phyloP scores from a whole-genome alignment of 164 flowering plant species.

The Amborella trichopoda region DNA sequence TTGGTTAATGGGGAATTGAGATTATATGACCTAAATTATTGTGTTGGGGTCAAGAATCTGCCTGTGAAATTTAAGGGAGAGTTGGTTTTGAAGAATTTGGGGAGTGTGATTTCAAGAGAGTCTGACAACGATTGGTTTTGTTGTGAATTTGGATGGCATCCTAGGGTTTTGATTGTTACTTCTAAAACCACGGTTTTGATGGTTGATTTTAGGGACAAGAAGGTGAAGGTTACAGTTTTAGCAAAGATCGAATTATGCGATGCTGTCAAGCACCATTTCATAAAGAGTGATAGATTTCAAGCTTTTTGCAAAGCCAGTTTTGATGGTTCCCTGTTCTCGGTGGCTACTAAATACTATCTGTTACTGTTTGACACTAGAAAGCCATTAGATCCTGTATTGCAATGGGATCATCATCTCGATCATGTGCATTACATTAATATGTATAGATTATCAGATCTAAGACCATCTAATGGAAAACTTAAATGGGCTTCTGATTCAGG shows the following conservation, averaged over 20 bases:
- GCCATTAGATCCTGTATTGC: constrained; percentile 51
- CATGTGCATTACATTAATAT: constrained; percentile 36
- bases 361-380: constrained; percentile 60
- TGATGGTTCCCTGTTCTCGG: constrained; percentile 35
- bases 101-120: not conserved
- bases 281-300: constrained; percentile 30
- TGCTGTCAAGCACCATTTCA: constrained; percentile 4
- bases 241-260: constrained; percentile 29
- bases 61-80: constrained; percentile 19
- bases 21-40: constrained; percentile 46
- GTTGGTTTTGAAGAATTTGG: constrained; percentile 12
- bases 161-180: constrained; percentile 47
- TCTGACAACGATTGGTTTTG: constrained; percentile 35
- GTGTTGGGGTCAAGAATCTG: not conserved
- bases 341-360: constrained; percentile 36
- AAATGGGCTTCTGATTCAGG: constrained; percentile 43
- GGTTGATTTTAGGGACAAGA: constrained; percentile 42
- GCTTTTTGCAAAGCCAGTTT: constrained; percentile 36
- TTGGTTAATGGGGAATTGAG: constrained; percentile 51
- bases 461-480: constrained; percentile 26
- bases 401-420: constrained; percentile 57
- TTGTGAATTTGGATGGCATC: constrained; percentile 79
- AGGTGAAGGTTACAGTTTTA: constrained; percentile 23
- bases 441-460: constrained; percentile 44
- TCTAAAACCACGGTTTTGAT: constrained; percentile 34